Evolutionary conservation across 108 stramenopile genomes (phyloP), one percentile per base, ranked within the genome.

Genomic region (Conticribra guillardii): DNA sequence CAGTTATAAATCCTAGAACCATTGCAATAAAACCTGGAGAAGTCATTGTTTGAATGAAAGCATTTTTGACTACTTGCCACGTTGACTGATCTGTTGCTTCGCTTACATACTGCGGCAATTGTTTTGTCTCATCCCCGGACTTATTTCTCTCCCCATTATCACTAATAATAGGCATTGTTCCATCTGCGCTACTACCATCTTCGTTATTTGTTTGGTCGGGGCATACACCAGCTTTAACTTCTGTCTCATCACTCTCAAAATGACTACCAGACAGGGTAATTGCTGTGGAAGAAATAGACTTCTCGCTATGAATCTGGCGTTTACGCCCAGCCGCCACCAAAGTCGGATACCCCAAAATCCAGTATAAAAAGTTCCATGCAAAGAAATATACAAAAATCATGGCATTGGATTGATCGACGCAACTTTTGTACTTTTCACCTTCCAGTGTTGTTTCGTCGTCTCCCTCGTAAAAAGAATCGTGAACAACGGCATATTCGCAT

Each of bases 361-460:
- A 91, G 54, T 85, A 89, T 52, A 77, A 41, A 19, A 89, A 69
- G 48, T 62, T 72, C 81, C 84, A 91, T 26, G 66, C 71, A 52
- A 91, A 91, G 63, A 91, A 91, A 52, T 89, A 91, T 23, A 69
- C 54, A 68, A 91, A 91, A 32, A 88, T 82, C 80, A 87, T 87
- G 14, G 86, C 82, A 51, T 81, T 85, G 9, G 84, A 61, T 71
- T 85, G 71, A 14, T 78, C 82, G 0, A 73, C 79, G 47, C 89
- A 90, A 55, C 76, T 62, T 58, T 71, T 55, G 26, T 56, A 71
- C 48, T 80, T 64, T 32, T 60, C 72, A 49, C 19, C 34, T 18
- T 71, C 63, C 7, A 22, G 24, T n/a, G 44, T 27, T 48, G 15
- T 34, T 41, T 27, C 44, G 58, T 41, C 30, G 26, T 51, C 69